Percentiles rank a stretch among this genome's conserved stretches.
Conservation (phyloP, 139 green algal genomes). For the Monoraphidium neglectum region DNA sequence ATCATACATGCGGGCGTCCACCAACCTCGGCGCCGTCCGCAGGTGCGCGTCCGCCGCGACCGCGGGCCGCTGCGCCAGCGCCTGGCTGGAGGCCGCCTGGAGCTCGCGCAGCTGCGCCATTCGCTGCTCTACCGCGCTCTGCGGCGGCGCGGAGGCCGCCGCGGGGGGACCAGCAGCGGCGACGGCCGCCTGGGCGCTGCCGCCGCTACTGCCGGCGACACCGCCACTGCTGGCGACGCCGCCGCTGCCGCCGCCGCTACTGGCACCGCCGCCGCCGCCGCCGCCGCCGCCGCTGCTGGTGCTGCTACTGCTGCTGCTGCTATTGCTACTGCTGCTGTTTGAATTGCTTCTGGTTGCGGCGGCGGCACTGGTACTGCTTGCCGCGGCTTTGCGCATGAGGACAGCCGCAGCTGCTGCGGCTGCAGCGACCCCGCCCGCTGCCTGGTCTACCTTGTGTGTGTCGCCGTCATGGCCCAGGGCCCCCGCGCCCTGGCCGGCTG, state of each 20-base stretch:
- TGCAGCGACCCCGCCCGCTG: not conserved
- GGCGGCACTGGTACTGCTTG: not conserved
- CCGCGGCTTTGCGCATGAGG: too few relatives aligned
- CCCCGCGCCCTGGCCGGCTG: not conserved
- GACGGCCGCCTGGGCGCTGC: not conserved
- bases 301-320: conserved; percentile 1
- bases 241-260: conserved; percentile 1
- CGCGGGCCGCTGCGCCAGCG: not conserved
- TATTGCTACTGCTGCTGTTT: conserved; percentile 4
- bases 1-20: conserved; percentile 45
- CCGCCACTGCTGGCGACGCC: conserved; percentile 5
- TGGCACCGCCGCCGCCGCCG: not conserved
- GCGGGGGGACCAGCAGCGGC: not conserved
- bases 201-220: not conserved
- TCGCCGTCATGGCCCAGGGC: not conserved
- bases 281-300: not conserved
- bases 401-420: not conserved
- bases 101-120: conserved; percentile 11
- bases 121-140: not conserved
- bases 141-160: not conserved
- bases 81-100: conserved; percentile 12
- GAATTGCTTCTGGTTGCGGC: not conserved
- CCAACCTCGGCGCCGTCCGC: conserved; percentile 12
- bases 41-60: not conserved
- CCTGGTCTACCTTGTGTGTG: not conserved